These are phyloP conservation scores for Geotrichum phurueaensis DNA, from an alignment of 1,139 yeast species.

Conservation along the genomic window DNA sequence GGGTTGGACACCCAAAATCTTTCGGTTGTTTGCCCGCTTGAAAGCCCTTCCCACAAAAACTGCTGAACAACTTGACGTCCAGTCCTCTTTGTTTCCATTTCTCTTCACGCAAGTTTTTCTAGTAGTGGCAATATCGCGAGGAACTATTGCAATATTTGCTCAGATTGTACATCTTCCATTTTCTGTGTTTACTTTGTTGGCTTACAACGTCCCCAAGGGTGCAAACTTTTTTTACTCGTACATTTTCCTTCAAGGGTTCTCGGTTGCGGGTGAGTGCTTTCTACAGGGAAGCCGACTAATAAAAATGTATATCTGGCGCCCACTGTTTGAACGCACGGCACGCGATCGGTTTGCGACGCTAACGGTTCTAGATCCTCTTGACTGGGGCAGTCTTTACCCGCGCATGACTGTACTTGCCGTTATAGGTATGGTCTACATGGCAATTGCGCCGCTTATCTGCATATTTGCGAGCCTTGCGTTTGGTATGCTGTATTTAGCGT, in stretches of 20 bases:
- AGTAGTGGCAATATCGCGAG: slow-evolving; percentile 80
- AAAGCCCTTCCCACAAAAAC: slow-evolving; percentile 63
- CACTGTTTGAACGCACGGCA: slow-evolving; percentile 50
- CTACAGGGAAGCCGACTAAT: slow-evolving; percentile 49
- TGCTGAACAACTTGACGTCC: slow-evolving; percentile 64
- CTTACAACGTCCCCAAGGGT: slow-evolving; percentile 71
- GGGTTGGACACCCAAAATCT: slow-evolving; percentile 66
- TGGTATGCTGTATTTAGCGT: slow-evolving; percentile 52
- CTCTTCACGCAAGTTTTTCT: slow-evolving; percentile 74
- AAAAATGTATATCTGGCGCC: slow-evolving; percentile 38
- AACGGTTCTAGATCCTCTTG: slow-evolving; percentile 42
- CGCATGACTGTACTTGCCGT: slow-evolving; percentile 68
- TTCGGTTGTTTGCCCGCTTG: slow-evolving; percentile 58
- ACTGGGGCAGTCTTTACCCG: slow-evolving; percentile 79
- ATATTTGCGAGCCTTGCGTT: slow-evolving; percentile 58
- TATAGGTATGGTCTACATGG: slow-evolving; percentile 68
- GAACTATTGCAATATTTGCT: slow-evolving; percentile 61
- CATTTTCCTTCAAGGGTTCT: slow-evolving; percentile 63
- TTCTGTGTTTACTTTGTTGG: slow-evolving; percentile 62
- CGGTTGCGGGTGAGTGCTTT: slow-evolving; percentile 55
- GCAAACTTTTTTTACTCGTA: slow-evolving; percentile 77
- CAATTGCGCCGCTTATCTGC: slow-evolving; percentile 72
- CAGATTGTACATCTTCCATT: slow-evolving; percentile 65
- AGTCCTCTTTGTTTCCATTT: slow-evolving; percentile 66
- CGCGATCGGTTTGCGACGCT: slow-evolving; percentile 47